These are phyloP conservation scores for Ophiostoma fasciatum DNA, from an alignment of 2,329 filamentous ascomycete species.

Conservation along the genomic window DNA sequence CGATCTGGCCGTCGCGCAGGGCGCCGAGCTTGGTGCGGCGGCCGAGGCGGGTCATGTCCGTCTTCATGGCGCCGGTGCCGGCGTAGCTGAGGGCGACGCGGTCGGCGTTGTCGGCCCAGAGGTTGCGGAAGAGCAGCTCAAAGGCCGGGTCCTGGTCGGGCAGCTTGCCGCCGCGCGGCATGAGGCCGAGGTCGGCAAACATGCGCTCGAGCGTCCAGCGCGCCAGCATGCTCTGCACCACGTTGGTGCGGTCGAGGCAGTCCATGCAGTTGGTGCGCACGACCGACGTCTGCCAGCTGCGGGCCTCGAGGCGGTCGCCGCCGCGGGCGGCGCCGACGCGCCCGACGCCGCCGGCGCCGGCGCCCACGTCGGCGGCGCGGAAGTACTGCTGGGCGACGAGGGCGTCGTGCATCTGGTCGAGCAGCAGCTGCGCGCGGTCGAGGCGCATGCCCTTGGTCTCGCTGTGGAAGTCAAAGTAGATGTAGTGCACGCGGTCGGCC, in stretches of 20 bases:
- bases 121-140: conserved; percentile 83
- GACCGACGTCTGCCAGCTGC: conserved; percentile 71
- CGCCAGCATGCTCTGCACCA: conserved; percentile 93
- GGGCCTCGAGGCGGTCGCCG: conserved; percentile 61
- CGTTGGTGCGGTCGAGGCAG: conserved; percentile 92
- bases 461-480: conserved; percentile 97
- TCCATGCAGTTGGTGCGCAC: conserved; percentile 99
- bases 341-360: conserved; percentile 41
- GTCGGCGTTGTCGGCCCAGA: conserved; percentile 98
- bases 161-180: conserved; percentile 62
- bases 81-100: conserved; percentile 87
- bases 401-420: conserved; percentile 67
- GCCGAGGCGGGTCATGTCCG: conserved; percentile 90
- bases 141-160: conserved; percentile 64
- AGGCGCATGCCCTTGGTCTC: conserved; percentile 93
- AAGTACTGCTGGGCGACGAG: conserved; percentile 79
- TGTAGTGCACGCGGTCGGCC: conserved; percentile 79
- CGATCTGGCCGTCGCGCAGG: conserved; percentile 76
- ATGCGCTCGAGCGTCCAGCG: conserved; percentile 80
- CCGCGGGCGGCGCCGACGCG: conserved; percentile 18
- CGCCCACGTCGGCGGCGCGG: conserved; percentile 75
- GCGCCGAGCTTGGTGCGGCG: conserved; percentile 74
- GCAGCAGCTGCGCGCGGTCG: conserved; percentile 75
- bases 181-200: conserved; percentile 68
- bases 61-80: conserved; percentile 94